Percentiles rank a stretch among this genome's conserved stretches.
Conservation (phyloP, 345 rosid genomes). For the Acer yangbiense region DNA sequence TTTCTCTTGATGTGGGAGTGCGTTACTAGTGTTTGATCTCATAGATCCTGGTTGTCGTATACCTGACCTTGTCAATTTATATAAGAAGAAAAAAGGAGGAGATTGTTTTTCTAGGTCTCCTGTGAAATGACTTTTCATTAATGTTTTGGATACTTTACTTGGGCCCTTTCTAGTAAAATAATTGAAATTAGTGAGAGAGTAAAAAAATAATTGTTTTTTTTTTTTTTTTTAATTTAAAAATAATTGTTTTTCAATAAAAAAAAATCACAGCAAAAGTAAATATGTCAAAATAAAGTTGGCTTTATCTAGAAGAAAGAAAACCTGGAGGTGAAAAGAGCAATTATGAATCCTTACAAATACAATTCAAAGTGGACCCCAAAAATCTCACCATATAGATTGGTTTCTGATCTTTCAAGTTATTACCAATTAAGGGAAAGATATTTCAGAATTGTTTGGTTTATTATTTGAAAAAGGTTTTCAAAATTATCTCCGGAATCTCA, state of each 20-base stretch:
- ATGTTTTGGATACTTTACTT: too few relatives aligned
- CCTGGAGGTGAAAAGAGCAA: not conserved
- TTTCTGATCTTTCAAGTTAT: not conserved
- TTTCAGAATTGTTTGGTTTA: not conserved
- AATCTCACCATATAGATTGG: not conserved
- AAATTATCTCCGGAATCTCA: not conserved
- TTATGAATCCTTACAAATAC: not conserved
- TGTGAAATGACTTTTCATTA: too few relatives aligned
- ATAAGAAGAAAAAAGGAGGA: too few relatives aligned
- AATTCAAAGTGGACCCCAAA: slow-evolving; percentile 1
- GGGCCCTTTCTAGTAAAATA: too few relatives aligned
- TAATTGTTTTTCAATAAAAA: not conserved
- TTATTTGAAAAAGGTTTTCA: not conserved
- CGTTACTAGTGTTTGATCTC: too few relatives aligned
- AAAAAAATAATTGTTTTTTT: too few relatives aligned
- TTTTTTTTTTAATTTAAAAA: too few relatives aligned
- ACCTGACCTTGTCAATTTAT: too few relatives aligned
- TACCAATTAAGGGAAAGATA: not conserved
- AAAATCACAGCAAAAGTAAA: not conserved
- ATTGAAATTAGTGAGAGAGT: not conserved
- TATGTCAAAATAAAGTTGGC: not conserved
- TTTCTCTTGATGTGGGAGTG: too few relatives aligned
- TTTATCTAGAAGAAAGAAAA: not conserved
- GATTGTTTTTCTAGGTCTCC: too few relatives aligned
- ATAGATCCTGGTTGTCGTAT: too few relatives aligned